Percentiles rank a stretch among this genome's conserved stretches.
These are phyloP conservation scores for Triangularia verruculosa DNA, from an alignment of 2,329 filamentous ascomycete genomes.

Conservation along the genomic window DNA sequence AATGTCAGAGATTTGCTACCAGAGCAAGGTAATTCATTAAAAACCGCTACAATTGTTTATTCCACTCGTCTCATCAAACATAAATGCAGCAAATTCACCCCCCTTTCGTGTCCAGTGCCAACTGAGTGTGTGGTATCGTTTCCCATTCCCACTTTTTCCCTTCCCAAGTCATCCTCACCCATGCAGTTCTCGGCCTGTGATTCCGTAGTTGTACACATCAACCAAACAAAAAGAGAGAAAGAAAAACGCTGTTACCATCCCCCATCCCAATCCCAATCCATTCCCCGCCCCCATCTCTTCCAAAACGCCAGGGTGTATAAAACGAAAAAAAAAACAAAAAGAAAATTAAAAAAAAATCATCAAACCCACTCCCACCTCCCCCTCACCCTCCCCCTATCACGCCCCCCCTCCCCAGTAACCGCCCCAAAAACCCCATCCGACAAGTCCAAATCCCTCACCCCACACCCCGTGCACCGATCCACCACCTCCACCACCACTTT, in stretches of 20 bases:
- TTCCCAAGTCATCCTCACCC: not conserved
- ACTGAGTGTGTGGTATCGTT: not conserved
- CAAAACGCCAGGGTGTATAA: too few relatives aligned
- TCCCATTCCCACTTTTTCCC: not conserved
- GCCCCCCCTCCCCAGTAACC: conserved; percentile 35
- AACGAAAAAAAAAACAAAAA: too few relatives aligned
- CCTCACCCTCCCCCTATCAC: not conserved
- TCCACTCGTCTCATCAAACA: not conserved
- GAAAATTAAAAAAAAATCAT: not conserved
- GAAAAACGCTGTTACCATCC: not conserved
- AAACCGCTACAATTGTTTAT: not conserved
- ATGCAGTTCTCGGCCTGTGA: not conserved
- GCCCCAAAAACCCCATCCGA: conserved; percentile 44
- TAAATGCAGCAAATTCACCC: too few relatives aligned
- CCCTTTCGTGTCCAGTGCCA: not conserved
- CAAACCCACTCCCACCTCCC: not conserved
- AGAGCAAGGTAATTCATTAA: not conserved
- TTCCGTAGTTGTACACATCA: not conserved
- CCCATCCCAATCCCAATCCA: not conserved
- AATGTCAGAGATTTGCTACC: too few relatives aligned
- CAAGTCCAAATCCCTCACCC: conserved; percentile 46
- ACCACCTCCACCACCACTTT: conserved; percentile 59
- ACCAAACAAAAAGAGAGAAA: not conserved
- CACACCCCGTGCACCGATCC: conserved; percentile 59
- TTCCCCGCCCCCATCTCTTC: not conserved